Base-by-base conservation (phyloP, 768 basidiomycete genomes). In the Chalciporus piperatus region DNA sequence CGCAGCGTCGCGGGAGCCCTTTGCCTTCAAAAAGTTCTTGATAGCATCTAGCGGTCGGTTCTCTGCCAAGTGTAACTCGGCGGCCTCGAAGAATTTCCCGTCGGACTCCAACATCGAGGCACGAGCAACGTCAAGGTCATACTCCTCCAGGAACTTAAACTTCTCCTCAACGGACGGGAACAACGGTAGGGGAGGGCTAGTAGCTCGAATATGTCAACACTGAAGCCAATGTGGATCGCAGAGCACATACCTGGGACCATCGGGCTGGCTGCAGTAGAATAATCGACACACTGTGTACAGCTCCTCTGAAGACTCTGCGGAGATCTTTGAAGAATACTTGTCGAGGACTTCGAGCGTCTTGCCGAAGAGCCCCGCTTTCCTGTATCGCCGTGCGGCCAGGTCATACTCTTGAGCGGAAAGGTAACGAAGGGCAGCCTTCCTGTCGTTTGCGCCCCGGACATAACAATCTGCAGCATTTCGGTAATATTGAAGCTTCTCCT, bases 141-240 rank as follows among this genome's bases (percentile, higher is more conserved):
- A 73, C 4, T 80, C 74, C 48, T 83, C 77, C n/a, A 83, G 70
- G 51, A 81, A 88, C 33, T 77, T 75, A n/a, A 84, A 54, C n/a
- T 73, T 72, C 19, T 83, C 80, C 20, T 86, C 78, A 1, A 73
- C 64, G 1, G 74, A 69, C 0, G 68, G 53, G 52, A 88, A 88
- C 4, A 87, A 61, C 7, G 48, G 68, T 48, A 20, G 75, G 75
- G 62, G 77, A 68, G 68, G 63, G 7, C 30, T 32, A 32, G 8
- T 32, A 32, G 8, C 13, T 32, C 30, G 13, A 32, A 32, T 32
- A 10, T 12, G 30, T 32, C 13, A 11, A 13, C 30, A 32, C 11
- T 4, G 13, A 32, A 32, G 30, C 30, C 11, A 10, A 32, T 11
- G 1, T 12, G 2, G 12, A 32, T 32, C 11, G 30, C 30, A 32